These are phyloP conservation scores for Leucocoprinus birnbaumii DNA, from an alignment of 768 basidiomycete genomes.

Conservation along the genomic window DNA sequence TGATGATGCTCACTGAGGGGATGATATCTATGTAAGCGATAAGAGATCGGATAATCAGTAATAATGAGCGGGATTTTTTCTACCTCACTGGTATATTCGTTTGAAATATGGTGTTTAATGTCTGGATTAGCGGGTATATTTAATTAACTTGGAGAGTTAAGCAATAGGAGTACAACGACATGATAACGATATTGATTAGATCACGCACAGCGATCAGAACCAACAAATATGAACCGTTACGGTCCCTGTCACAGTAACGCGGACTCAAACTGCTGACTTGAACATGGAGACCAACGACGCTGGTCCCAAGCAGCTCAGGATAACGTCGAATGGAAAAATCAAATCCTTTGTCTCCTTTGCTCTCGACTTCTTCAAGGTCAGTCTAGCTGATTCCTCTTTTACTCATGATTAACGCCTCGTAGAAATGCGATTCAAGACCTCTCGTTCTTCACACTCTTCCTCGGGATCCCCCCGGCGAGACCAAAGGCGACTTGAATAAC, in stretches of 20 bases:
- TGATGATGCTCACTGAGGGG: too few relatives aligned
- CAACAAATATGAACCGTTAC: too few relatives aligned
- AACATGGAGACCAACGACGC: slow-evolving; percentile 7
- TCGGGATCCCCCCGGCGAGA: slow-evolving; percentile 12
- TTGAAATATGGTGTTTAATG: too few relatives aligned
- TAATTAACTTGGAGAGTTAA: too few relatives aligned
- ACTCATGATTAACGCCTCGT: not conserved
- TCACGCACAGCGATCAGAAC: too few relatives aligned
- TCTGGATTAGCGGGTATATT: too few relatives aligned
- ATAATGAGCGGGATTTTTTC: too few relatives aligned
- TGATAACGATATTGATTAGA: too few relatives aligned
- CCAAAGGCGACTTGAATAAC: slow-evolving; percentile 7
- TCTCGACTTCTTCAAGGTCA: slow-evolving; percentile 51
- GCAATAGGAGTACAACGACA: too few relatives aligned
- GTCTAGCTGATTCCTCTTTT: not conserved
- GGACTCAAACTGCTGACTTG: not conserved
- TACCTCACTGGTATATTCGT: too few relatives aligned
- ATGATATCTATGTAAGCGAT: too few relatives aligned
- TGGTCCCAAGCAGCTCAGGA: slow-evolving; percentile 33
- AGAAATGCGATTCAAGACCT: slow-evolving; percentile 48
- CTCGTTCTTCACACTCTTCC: slow-evolving; percentile 63
- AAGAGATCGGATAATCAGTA: too few relatives aligned
- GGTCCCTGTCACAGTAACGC: slow-evolving; percentile 3
- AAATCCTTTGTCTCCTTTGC: slow-evolving; percentile 49
- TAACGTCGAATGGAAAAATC: slow-evolving; percentile 57